Base-by-base conservation (phyloP, 164 flowering plant genomes). In the Hamamelis virginiana region DNA sequence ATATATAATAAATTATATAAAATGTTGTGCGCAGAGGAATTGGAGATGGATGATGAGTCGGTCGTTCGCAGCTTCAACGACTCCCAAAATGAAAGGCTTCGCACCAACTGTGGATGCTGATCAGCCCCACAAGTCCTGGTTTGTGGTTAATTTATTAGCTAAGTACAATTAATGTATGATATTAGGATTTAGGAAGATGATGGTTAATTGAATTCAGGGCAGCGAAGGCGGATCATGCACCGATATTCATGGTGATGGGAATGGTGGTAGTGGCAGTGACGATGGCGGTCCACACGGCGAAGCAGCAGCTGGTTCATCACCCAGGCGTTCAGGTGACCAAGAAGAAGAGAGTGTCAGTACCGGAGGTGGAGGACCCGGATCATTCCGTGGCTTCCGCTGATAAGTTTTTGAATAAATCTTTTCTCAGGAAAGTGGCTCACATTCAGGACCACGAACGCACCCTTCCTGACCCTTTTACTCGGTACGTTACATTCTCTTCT, bases 281-380 rank as follows among this genome's bases (percentile, higher is more conserved):
- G 8, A 66, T 85, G 0, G 86, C 67, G 18, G 56, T 48, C 0
- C 84, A 81, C 70, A 78, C 84, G 0, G 80, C 77, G 8, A 78
- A 78, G 69, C 85, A 83, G 69, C 81, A 85, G 48, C 76, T 85
- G 18, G 18, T 70, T 45, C 77, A 80, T 66, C 50, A 78, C 5
- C 89, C 89, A 0, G 16, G 51, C 3, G 85, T 85, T 9, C 11
- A 33, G 26, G 12, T 82, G 0, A 56, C 8, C 51, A 84, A 84
- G 78, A 80, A 74, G 75, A 84, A 46, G 67, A 74, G 89, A 59
- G 82, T 74, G 66, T 27, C 77, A 5, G 16, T 83, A 23, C 64
- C 72, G 12, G 89, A 85, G 76, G 80, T 81, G 28, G 83, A 81
- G 5, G 74, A 72, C 5, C 84, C 84, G 0, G 89, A 83, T n/a